Evolutionary conservation across 2,329 filamentous ascomycete genomes (phyloP).

Genomic region (Nothopassalora personata): DNA sequence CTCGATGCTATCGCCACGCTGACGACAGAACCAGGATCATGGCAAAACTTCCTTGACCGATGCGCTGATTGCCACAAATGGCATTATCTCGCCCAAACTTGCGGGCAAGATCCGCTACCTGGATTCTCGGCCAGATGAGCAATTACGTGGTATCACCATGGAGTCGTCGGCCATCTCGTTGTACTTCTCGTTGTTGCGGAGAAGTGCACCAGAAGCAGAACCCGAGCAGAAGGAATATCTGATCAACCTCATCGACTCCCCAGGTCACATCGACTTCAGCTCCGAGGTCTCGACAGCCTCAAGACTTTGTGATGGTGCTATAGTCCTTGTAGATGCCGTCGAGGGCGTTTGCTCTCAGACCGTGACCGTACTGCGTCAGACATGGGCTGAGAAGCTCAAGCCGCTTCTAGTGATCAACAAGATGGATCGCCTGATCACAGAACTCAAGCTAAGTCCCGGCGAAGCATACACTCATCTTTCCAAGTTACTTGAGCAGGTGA

Average conservation of each 20-base stretch:
- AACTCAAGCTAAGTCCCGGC: conserved; percentile 84
- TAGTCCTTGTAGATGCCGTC: conserved; percentile 92
- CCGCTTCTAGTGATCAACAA: conserved; percentile 96
- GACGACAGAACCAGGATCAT: conserved; percentile 60
- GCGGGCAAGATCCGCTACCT: conserved; percentile 97
- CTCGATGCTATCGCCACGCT: not conserved
- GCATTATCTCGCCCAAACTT: conserved; percentile 96
- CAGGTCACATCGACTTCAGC: conserved; percentile 97
- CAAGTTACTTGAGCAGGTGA: conserved; percentile 90
- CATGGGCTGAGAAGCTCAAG: conserved; percentile 93
- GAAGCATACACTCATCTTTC: conserved; percentile 88
- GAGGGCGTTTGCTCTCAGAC: conserved; percentile 98
- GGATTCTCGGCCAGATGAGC: conserved; percentile 92
- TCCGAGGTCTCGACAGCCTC: conserved; percentile 97
- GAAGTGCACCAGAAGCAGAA: conserved; percentile 51
- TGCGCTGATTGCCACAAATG: conserved; percentile 93
- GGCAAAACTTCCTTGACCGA: conserved; percentile 97
- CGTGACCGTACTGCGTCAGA: conserved; percentile 89
- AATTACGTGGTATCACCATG: conserved; percentile 98
- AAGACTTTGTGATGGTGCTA: conserved; percentile 84
- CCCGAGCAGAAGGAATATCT: conserved; percentile 76
- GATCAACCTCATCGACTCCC: conserved; percentile 96
- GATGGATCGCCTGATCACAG: conserved; percentile 89
- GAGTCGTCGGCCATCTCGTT: conserved; percentile 97
- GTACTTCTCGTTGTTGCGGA: conserved; percentile 85